Evolutionary conservation across 768 basidiomycete genomes (phyloP).

Genomic region (Amanita exitialis): DNA sequence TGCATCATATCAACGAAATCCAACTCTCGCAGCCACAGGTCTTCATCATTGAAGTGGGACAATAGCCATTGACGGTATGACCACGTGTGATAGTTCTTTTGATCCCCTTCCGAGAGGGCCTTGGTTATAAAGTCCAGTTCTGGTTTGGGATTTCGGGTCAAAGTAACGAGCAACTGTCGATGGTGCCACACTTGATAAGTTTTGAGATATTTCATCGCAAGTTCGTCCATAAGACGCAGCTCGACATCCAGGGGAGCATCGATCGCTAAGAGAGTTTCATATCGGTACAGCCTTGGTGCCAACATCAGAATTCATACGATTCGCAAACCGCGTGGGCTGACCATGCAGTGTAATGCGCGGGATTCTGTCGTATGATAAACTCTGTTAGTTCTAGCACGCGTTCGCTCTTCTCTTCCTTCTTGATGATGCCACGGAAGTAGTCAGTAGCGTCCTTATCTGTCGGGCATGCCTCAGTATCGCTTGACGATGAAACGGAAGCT

Average conservation of each 20-base stretch:
- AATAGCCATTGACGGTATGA: constrained; percentile 94
- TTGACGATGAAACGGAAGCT: constrained; percentile 4
- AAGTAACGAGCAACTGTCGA: constrained; percentile 62
- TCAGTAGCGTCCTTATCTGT: constrained; percentile 89
- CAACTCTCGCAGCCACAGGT: constrained; percentile 67
- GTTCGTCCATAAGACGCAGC: constrained; percentile 76
- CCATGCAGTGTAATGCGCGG: constrained; percentile 97
- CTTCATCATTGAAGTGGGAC: constrained; percentile 70
- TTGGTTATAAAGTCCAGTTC: constrained; percentile 78
- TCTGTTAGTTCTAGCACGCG: constrained; percentile 86
- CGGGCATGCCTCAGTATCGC: neutral
- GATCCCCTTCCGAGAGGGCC: constrained; percentile 55
- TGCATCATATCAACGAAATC: constrained; percentile 65
- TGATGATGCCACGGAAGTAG: constrained; percentile 83
- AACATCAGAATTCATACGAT: neutral
- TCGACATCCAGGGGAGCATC: constrained; percentile 65
- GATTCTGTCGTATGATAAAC: constrained; percentile 81
- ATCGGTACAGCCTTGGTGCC: constrained; percentile 80
- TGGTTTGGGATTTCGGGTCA: constrained; percentile 37
- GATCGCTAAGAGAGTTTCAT: constrained; percentile 70
- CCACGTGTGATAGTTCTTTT: constrained; percentile 99
- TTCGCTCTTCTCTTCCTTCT: constrained; percentile 64
- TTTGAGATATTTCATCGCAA: constrained; percentile 79
- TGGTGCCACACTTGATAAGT: constrained; percentile 99
- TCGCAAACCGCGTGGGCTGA: constrained; percentile 23